Base-by-base conservation (phyloP, 139 green algal species). In the Chlorella sp. region DNA sequence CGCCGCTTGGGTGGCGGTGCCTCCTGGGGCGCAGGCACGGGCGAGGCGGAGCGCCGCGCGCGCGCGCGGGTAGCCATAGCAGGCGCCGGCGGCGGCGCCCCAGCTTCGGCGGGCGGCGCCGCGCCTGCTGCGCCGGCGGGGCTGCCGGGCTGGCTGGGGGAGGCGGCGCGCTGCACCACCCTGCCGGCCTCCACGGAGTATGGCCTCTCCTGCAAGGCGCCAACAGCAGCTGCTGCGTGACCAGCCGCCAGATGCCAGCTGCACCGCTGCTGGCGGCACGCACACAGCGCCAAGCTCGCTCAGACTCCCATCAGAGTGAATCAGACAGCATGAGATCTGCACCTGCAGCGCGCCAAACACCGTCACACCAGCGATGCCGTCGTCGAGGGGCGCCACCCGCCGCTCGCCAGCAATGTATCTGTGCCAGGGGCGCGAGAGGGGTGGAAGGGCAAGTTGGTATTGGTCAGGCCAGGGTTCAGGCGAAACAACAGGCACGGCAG, bases 351-450 rank as follows among this genome's bases (percentile, higher is more conserved):
- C 60, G 5, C 14, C 1, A 1, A 29, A 3, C 60, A 78, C 31
- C 2, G 17, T 71, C 1, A 64, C 12, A 14, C 72, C 64, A 0
- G 8, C 33, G 7, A 69, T 38, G 3, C 31, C 67, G 42, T 77
- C 55, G 9, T 77, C 66, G 14, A 85, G 41, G 17, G 74, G 79
- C 56, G 76, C 67, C 1, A 85, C 61, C 8, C 74, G 59, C 29
- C 77, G 35, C 45, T 77, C 71, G 17, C 14, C 56, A 65, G 36
- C 36, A 19, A 17, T 19, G 41, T 31, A 56, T 11, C 6, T 1
- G 11, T 58, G 8, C 7, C 23, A 55, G 15, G 63, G 33, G 8
- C 9, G 60, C 8, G 31, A 27, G n/a, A 46, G 60, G 33, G 19
- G 53, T n/a, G 19, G 53, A 62, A 19, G 14, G 14, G 27, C 14